Conservation (phyloP, 306 rosid species). For the Gillenia trifoliata region DNA sequence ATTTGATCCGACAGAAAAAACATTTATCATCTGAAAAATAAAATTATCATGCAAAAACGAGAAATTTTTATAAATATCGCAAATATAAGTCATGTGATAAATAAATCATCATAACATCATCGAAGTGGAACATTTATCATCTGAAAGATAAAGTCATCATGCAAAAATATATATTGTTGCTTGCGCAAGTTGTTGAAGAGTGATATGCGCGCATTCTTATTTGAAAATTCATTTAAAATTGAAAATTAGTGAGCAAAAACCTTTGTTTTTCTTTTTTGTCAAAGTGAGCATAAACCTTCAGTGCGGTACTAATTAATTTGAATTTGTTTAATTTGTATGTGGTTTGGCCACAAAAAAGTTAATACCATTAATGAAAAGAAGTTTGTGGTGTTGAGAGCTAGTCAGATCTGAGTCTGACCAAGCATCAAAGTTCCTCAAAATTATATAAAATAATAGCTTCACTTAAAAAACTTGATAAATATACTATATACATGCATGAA, state of each 20-base stretch:
- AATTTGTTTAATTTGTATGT: not conserved
- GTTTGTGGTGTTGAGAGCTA: constrained; percentile 4
- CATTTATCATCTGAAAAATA: not conserved
- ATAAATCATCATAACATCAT: too few species aligned
- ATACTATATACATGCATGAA: too few species aligned
- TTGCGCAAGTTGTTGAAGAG: not conserved
- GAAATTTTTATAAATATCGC: not conserved
- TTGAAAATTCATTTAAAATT: not conserved
- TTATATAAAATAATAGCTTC: too few species aligned
- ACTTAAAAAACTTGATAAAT: too few species aligned
- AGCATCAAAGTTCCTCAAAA: not conserved
- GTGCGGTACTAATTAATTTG: not conserved
- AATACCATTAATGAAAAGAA: not conserved
- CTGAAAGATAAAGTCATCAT: too few species aligned
- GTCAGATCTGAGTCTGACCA: constrained; percentile 16
- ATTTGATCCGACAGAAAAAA: not conserved
- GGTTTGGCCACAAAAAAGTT: not conserved
- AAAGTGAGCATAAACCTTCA: not conserved
- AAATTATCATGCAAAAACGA: not conserved
- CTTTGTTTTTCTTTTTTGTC: too few species aligned
- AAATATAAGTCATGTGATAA: too few species aligned
- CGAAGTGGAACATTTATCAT: too few species aligned
- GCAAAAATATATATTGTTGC: too few species aligned
- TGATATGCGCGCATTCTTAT: not conserved
- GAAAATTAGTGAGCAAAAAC: not conserved